Evolutionary conservation across 208 protist genomes (phyloP).

Genomic region (Leishmania arabica): DNA sequence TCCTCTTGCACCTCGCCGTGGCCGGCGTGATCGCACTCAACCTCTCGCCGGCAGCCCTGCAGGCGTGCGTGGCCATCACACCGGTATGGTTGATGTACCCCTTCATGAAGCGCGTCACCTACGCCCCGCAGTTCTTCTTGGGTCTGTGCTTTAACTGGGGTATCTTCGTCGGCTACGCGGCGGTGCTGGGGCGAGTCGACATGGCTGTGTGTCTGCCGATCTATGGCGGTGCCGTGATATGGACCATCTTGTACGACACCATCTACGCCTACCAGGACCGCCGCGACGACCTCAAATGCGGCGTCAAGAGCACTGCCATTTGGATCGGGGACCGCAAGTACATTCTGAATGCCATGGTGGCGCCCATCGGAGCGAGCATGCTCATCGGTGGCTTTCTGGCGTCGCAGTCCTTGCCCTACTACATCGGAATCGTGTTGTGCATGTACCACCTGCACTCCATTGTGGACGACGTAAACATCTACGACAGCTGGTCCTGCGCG

Average conservation of each 20-base stretch:
- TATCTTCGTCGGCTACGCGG: conserved; percentile 89
- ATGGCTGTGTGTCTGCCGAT: conserved; percentile 70
- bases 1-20: conserved; percentile 45
- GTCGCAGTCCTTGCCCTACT: conserved; percentile 79
- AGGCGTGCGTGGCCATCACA: conserved; percentile 55
- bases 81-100: conserved; percentile 75
- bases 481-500: conserved; percentile 80
- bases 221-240: conserved; percentile 68
- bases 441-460: conserved; percentile 70
- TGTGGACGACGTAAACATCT: conserved; percentile 89
- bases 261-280: conserved; percentile 88
- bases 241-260: conserved; percentile 86
- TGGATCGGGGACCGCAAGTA: conserved; percentile 85
- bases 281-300: conserved; percentile 73
- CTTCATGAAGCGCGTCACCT: conserved; percentile 87
- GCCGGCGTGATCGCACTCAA: conserved; percentile 67
- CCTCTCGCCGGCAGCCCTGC: conserved; percentile 68
- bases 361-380: conserved; percentile 48
- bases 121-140: conserved; percentile 77
- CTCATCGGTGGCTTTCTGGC: conserved; percentile 64
- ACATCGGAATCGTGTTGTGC: conserved; percentile 55
- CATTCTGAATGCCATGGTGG: conserved; percentile 65
- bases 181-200: conserved; percentile 79
- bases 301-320: conserved; percentile 83
- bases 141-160: conserved; percentile 85